These are phyloP conservation scores for Opeltia flavorubescens DNA, from an alignment of 495 filamentous ascomycete species.

Conservation along the genomic window DNA sequence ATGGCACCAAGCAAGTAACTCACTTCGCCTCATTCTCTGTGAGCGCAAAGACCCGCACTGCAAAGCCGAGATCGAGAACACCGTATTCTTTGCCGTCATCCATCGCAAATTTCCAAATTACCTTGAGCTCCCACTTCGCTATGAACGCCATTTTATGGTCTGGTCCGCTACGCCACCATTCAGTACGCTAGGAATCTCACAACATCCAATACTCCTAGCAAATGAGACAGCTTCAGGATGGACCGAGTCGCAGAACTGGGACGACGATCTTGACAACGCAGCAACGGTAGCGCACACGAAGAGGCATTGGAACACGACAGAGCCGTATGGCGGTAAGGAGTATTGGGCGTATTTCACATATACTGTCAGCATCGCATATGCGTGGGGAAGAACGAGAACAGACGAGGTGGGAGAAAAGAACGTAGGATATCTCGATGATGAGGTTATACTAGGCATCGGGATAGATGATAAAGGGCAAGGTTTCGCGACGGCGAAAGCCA, in stretches of 20 bases:
- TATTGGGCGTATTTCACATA: constrained; percentile 28
- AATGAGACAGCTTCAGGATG: constrained; percentile 27
- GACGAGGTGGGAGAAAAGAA: constrained; percentile 21
- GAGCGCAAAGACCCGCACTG: constrained; percentile 14
- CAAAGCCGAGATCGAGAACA: constrained; percentile 13
- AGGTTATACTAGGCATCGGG: constrained; percentile 24
- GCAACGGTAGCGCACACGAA: constrained; percentile 5
- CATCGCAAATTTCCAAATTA: constrained; percentile 25
- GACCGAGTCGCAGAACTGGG: constrained; percentile 22
- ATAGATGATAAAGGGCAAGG: constrained; percentile 22
- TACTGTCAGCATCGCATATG: constrained; percentile 25
- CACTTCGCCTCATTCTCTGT: constrained; percentile 25
- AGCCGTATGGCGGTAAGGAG: constrained; percentile 11
- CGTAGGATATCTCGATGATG: constrained; percentile 25
- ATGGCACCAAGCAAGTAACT: constrained; percentile 28
- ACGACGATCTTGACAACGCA: constrained; percentile 14
- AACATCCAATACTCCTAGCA: constrained; percentile 22
- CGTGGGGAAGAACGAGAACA: constrained; percentile 18
- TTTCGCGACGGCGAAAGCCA: constrained; percentile 20
- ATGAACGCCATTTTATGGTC: constrained; percentile 25
- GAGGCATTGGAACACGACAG: constrained; percentile 3
- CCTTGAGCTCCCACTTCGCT: constrained; percentile 21
- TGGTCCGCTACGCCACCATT: constrained; percentile 24
- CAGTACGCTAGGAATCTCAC: constrained; percentile 20
- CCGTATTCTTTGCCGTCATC: constrained; percentile 23